Evolutionary conservation across 192 early-diverging fungal species (phyloP), one percentile per base, ranked within the genome.

Genomic region (Rhizoclosmatium globosum): DNA sequence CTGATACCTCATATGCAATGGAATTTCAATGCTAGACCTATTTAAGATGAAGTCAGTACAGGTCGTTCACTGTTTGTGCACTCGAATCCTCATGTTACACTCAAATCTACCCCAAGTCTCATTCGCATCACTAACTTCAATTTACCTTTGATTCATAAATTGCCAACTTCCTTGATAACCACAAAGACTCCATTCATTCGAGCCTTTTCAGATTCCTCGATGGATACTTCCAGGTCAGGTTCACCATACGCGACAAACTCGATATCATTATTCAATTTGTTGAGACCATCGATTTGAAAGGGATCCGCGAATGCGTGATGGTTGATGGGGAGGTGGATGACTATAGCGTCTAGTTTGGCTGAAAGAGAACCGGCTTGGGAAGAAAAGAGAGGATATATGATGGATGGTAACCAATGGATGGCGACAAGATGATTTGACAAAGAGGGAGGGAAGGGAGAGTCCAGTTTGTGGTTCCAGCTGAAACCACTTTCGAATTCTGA

Each of bases 1-100:
- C 53, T 72, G 70, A 44, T 72, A 72, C 21, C 70, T 21, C 70
- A 72, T 58, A 44, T 72, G 70, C 17, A 72, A 72, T 11, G 70
- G 70, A 21, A 59, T 57, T 44, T 72, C 70, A 9, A 72, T 38
- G 13, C 47, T n/a, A 57, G 11, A 57, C 53, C 11, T 57, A 17
- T n/a, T 17, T 57, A 57, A 17, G 53, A 11, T 11, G 13, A 17
- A 57, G n/a, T 57, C 53, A 57, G 53, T 57, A 57, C 13, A 2
- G 13, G 13, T 39, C 62, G 31, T 31, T 31, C 31, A 31, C 31
- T 31, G n/a, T n/a, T n/a, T n/a, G n/a, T n/a, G 31, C 31, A 31
- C 31, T 31, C 31, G 31, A 31, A 31, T 53, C 50, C 9, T 53
- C 1, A 13, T 53, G 50, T 53, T 53, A 17, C 50, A 13, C 9